Base-by-base conservation (phyloP, 768 basidiomycete species). In the Mycena maculata region DNA sequence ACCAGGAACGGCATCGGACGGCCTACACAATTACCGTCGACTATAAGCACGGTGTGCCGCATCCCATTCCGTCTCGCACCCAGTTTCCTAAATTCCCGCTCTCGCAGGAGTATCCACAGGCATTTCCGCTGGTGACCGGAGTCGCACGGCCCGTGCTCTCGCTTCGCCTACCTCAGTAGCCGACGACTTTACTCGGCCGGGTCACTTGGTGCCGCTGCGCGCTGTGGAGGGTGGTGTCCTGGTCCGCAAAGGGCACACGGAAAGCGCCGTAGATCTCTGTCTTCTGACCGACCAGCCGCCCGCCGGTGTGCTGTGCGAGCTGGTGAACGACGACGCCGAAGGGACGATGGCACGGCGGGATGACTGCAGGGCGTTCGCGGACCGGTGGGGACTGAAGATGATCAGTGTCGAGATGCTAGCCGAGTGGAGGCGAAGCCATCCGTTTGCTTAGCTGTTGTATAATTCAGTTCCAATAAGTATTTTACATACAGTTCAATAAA, bases 21-120 rank as follows among this genome's bases (percentile, higher is more conserved):
- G 98, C 98, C 0, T 99, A 99, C 81, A 95, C 96, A 10, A 83
- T 98, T 65, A 99, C 98, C 0, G 92, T 97, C 50, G 98, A 99
- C 80, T 96, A 96, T 78, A 92, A 87, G 73, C 87, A 94, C 68
- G 95, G 96, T 93, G 58, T 64, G 87, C 49, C 31, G 36, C 58
- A 10, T 9, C 3, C 45, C 5, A 9, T 20, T 2, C 25, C 12
- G 2, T 31, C 23, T 2, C 6, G 10, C 20, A 10, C 12, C 27
- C 16, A 22, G 12, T 27, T 5, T 11, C 22, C 44, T 53, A 33
- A 55, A 39, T 28, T 9, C 44, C 63, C 22, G 44, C 39, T 42
- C 30, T 18, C 11, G 30, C 66, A 94, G 95, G 93, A 3, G 97
- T 94, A 5, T 90, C 94, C 4, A 99, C 98, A 20, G 98, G 98